Evolutionary conservation across 2,329 filamentous ascomycete genomes (phyloP), one percentile per base, ranked within the genome.

Genomic region (Epicoccum sorghinum): DNA sequence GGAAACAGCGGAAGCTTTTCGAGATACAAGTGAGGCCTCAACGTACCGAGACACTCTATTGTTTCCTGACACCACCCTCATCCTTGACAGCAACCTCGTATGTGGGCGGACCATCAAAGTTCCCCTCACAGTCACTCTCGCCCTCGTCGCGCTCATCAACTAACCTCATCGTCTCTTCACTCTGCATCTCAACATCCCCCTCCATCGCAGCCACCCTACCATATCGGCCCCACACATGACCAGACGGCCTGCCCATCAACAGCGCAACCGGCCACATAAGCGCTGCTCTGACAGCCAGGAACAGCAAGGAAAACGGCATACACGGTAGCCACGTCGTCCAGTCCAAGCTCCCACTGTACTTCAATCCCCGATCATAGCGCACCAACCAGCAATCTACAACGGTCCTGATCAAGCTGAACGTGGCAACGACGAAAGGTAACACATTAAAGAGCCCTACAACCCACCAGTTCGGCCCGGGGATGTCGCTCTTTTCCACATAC

Each of bases 301-400:
- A 50, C 2, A 52, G 41, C 8, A 47, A 22, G 27, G 53, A 39
- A 0, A 56, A 18, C 1, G 59, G 55, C 39, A 61, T 55, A n/a
- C 52, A 54, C 9, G 47, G 36, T 38, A 55, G 32, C 59, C 61
- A 61, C 18, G 24, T 42, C 9, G 27, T 30, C 40, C 40, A 42
- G 6, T 23, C 40, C 18, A 25, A 5, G 13, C 2, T 23, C 9
- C 25, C 40, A 9, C 12, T 14, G 43, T 60, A 59, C 0, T 14
- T 25, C n/a, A 65, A n/a, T 4, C 40, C 39, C 14, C 43, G 48
- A 1, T 38, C 45, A 45, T 48, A 64, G 4, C 62, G 40, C 12
- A 59, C 52, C 4, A 64, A 39, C n/a, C 55, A 14, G 35, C 59
- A 58, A 27, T 64, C 56, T 4, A 60, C 50, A 2, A 63, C 22